Evolutionary conservation across 2,329 filamentous ascomycete genomes (phyloP).

Genomic region (Xylariales sp.): DNA sequence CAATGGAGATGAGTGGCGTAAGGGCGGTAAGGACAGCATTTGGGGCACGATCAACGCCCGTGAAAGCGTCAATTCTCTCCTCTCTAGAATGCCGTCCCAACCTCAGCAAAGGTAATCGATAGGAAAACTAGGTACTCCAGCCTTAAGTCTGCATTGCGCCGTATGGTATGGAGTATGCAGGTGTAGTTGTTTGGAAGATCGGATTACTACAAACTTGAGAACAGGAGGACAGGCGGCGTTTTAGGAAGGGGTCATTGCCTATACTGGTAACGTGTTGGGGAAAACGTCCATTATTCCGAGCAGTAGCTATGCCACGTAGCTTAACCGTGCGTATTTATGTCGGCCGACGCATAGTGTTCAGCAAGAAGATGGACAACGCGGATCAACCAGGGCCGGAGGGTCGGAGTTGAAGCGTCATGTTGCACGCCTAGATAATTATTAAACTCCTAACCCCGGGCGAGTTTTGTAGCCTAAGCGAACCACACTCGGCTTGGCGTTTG

Average conservation of each 20-base stretch:
- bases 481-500: slow-evolving; percentile 7
- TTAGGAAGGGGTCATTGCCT: slow-evolving; percentile 1
- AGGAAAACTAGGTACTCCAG: neutral
- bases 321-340: slow-evolving; percentile 2
- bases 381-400: neutral
- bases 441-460: slow-evolving; percentile 41
- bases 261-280: slow-evolving; percentile 18
- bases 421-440: slow-evolving; percentile 31
- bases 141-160: neutral
- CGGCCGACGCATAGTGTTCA: neutral
- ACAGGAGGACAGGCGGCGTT: slow-evolving; percentile 30
- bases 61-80: slow-evolving; percentile 72
- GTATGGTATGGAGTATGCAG: slow-evolving; percentile 14
- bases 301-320: slow-evolving; percentile 1
- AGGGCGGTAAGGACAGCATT: slow-evolving; percentile 64
- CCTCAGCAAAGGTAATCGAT: slow-evolving; percentile 36
- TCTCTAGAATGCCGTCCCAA: slow-evolving; percentile 61
- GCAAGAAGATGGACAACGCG: neutral
- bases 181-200: slow-evolving; percentile 16
- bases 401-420: slow-evolving; percentile 28
- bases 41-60: slow-evolving; percentile 69
- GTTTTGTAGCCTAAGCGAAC: slow-evolving; percentile 3
- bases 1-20: slow-evolving; percentile 75
- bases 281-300: slow-evolving; percentile 19
- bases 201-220: slow-evolving; percentile 4